Base-by-base conservation (phyloP, 2,329 filamentous ascomycete species). In the Cladosporium oxysporum region DNA sequence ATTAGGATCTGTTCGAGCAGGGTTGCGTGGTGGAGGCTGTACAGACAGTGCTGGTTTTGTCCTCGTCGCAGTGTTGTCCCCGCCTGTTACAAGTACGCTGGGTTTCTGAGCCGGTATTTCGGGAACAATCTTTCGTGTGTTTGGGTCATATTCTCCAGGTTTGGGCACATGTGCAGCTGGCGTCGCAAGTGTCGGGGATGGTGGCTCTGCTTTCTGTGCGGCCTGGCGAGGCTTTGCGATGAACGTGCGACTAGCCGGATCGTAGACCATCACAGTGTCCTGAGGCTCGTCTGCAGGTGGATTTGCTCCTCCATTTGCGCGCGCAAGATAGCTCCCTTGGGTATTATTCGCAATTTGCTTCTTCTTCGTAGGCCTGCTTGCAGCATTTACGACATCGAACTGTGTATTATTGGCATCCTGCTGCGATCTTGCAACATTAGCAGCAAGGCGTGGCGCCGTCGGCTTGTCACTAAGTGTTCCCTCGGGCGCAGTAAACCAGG, bases 401-500 rank as follows among this genome's bases (percentile, higher is more conserved):
- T 52, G 55, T 23, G 55, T 14, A 21, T 53, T 62, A 5, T 21
- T 52, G 23, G 53, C 47, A 31, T 58, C 57, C 47, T 67, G 69
- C 35, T 41, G 47, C 35, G 65, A 18, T 6, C 50, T 50, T 5
- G 28, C 7, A 12, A 37, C 66, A 14, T 62, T 33, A 6, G 41
- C 35, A 28, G 33, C 37, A 35, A 35, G 50, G 31, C 62, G 50
- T 49, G 49, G 37, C 14, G 62, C 35, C 11, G 66, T 41, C 12
- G 55, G 61, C 35, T 66, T 64, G 16, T 59, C 66, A 6, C 74
- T 75, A 62, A 77, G 82, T 3, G 84, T 82, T 3, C 89, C 81
- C 81, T 89, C 87, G 66, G 87, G 84, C 69, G 87, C 82, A 18
- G 88, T 88, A 88, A 57, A 90, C 84, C 75, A 90, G 71, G 35